Evolutionary conservation across 306 rosid genomes (phyloP), one percentile per base, ranked within the genome.

Genomic region (Oemleria cerasiformis): DNA sequence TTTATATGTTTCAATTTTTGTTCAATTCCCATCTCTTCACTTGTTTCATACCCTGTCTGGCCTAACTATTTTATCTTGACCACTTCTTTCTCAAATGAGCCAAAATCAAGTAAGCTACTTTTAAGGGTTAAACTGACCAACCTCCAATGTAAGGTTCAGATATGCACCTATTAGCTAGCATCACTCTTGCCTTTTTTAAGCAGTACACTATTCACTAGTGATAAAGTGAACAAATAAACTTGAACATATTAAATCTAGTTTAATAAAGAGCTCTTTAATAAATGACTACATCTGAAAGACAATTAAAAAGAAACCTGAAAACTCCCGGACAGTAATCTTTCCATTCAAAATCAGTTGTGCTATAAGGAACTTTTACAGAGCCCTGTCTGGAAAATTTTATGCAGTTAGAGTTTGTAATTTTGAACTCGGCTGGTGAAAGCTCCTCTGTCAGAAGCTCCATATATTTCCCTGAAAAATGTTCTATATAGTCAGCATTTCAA

Each of bases 281-380:
- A 8, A 7, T 13, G 34, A 67, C 20, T 42, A n/a, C 36, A 67
- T n/a, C 12, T 50, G 38, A 73, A 34, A 65, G 34, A 45, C 38
- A 15, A 48, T 14, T 17, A 17, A 56, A 62, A 10, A 20, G 48
- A 59, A 78, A 81, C 84, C 88, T 79, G 84, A 81, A 85, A 57
- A 81, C 86, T 48, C 80, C 68, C 17, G 84, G 86, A 65, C 85
- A 63, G 20, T 78, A 81, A 55, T 81, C 80, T 59, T 81, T 84
- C 85, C 81, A 78, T 69, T 81, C 80, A 40, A 72, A 81, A 50
- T 73, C 84, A 48, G 66, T 44, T 8, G 57, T 13, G 61, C 59
- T 54, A 53, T 71, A 67, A 62, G 75, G 55, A 67, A 54, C n/a
- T 21, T 57, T 73, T 8, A 49, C 17, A 30, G 10, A 25, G 25